Base-by-base conservation (phyloP, 805 yeast species). In the Kregervanrija delftensis region DNA sequence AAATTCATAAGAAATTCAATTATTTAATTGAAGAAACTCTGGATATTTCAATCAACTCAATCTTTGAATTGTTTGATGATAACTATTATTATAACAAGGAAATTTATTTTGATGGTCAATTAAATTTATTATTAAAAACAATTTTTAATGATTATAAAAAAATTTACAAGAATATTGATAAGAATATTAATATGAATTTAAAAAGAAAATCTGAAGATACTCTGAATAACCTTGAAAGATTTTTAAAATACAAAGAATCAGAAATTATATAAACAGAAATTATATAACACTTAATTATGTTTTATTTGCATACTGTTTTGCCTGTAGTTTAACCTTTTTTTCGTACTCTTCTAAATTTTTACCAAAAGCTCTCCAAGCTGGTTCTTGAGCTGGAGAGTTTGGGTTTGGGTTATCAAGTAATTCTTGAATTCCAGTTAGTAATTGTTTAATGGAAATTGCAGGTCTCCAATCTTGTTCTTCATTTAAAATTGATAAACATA, bases 401-500 rank as follows among this genome's bases (percentile, higher is more conserved):
- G 96, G 95, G 60, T 93, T 93, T 33, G 99, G 99, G 33, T 81
- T 75, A 57, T 85, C 86, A 49, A 93, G 71, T 44, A 93, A 72
- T 63, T 90, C 96, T 65, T 93, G 99, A 42, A 93, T 81, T 5
- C 99, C 99, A 49, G 89, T 68, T 2, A 85, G 82, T 47, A 93
- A 83, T 61, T 91, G 96, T 59, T 87, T 89, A 53, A 91, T 66
- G 12, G 96, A 86, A 53, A 91, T 85, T 8, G 96, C 96, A 1
- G 99, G 99, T 59, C 96, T 79, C 99, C 99, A 93, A 64, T 88
- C 98, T 64, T 90, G 95, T 39, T 83, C 89, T 63, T 93, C 99
- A 64, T 93, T 93, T 59, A 93, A 71, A 44, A 93, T 90, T 43
- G 95, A 83, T 39, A 93, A 74, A 66, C 99, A 93, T 33, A 93